A percentile compares a stretch with the other conserved stretches of the same genome.
Conservation (phyloP, 2,329 filamentous ascomycete species). For the Conoideocrella luteorostrata region DNA sequence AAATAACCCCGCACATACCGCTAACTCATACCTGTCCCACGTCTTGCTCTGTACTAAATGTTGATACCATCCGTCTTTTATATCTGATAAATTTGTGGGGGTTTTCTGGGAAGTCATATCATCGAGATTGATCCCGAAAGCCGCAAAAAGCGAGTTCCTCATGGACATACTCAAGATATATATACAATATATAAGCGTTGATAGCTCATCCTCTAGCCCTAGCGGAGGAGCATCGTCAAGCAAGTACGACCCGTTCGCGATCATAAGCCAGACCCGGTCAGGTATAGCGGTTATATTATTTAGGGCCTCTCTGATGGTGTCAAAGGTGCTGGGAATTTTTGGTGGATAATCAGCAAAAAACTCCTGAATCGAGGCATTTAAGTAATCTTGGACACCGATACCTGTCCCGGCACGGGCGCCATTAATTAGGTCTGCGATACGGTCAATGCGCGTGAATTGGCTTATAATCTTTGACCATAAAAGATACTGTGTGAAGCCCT, state of each 20-base stretch:
- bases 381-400: too few species aligned
- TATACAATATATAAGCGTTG: constrained; percentile 9
- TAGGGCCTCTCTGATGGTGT: constrained; percentile 18
- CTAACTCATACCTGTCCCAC: constrained; percentile 18
- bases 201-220: background rate
- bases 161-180: constrained; percentile 15
- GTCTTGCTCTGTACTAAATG: constrained; percentile 14
- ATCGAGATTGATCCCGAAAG: constrained; percentile 24
- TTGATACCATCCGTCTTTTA: constrained; percentile 1
- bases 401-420: too few species aligned
- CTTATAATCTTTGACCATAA: constrained; percentile 36
- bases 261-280: constrained; percentile 20
- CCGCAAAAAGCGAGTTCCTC: constrained; percentile 22
- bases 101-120: constrained; percentile 5
- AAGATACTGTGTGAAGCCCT: constrained; percentile 53
- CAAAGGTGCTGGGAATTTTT: constrained; percentile 14
- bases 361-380: too few species aligned
- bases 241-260: too few species aligned
- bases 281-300: constrained; percentile 21
- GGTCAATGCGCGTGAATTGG: constrained; percentile 16
- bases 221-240: constrained; percentile 7
- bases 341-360: constrained; percentile 21
- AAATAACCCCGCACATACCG: too few species aligned
- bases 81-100: background rate
- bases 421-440: background rate